Evolutionary conservation across 1,284 basidiomycete species (phyloP).

Genomic region (Anthracocystis setariae): DNA sequence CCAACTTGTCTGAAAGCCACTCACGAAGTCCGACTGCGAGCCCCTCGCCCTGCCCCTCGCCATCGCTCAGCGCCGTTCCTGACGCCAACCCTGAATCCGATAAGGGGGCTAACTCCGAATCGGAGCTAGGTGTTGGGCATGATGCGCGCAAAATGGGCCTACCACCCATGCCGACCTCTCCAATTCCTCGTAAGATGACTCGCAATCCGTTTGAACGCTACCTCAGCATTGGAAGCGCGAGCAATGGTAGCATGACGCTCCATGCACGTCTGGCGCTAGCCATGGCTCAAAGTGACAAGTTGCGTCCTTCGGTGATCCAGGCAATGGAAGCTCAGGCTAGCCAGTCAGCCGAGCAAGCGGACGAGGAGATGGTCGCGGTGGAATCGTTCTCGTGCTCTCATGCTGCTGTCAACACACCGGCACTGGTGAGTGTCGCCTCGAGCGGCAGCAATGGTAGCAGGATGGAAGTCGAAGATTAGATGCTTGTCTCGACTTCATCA

Average conservation of each 20-base stretch:
- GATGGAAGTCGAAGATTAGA: conserved; percentile 21
- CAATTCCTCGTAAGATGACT: conserved; percentile 49
- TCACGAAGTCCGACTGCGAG: conserved; percentile 37
- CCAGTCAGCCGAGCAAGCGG: neutral
- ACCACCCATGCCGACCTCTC: conserved; percentile 32
- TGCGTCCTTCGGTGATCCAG: conserved; percentile 1
- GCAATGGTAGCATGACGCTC: conserved; percentile 8
- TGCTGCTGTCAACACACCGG: neutral
- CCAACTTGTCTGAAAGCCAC: conserved; percentile 28
- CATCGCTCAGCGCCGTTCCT: conserved; percentile 2
- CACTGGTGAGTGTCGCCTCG: conserved; percentile 10
- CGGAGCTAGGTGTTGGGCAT: neutral
- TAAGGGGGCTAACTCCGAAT: neutral
- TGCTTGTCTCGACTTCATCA: neutral
- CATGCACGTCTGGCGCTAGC: conserved; percentile 14
- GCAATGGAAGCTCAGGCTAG: conserved; percentile 4
- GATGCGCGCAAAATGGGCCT: conserved; percentile 18
- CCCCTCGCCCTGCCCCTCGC: conserved; percentile 40
- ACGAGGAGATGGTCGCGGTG: conserved; percentile 7
- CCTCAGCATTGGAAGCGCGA: conserved; percentile 10
- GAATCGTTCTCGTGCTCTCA: neutral
- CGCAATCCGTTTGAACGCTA: conserved; percentile 47
- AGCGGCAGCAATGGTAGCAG: conserved; percentile 1
- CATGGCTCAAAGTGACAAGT: conserved; percentile 2
- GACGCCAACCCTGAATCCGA: neutral